Percentiles rank a stretch among this genome's conserved stretches.
These are phyloP conservation scores for Mycogone perniciosa DNA, from an alignment of 2,329 filamentous ascomycete genomes.

Conservation along the genomic window DNA sequence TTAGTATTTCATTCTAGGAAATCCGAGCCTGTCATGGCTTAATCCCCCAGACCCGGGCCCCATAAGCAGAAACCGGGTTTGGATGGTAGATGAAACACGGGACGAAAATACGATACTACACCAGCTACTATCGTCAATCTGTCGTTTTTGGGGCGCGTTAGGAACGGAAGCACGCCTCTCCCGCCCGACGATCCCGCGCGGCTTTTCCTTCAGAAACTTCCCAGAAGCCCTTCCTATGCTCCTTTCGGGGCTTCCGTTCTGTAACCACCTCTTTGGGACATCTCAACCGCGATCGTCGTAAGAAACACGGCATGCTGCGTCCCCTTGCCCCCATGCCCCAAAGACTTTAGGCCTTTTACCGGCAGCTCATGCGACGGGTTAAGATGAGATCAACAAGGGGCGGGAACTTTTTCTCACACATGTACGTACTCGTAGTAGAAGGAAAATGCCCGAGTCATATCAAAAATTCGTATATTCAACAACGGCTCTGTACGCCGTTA, in stretches of 20 bases:
- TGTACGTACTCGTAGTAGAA: not conserved
- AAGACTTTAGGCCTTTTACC: too few species aligned
- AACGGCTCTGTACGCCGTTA: slow-evolving; percentile 8
- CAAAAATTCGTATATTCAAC: slow-evolving; percentile 10
- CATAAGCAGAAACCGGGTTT: too few species aligned
- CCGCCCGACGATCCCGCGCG: slow-evolving; percentile 5
- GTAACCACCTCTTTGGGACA: slow-evolving; percentile 10
- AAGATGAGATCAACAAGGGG: slow-evolving; percentile 1
- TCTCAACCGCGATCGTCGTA: slow-evolving; percentile 6
- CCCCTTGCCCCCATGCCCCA: too few species aligned
- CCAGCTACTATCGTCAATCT: too few species aligned
- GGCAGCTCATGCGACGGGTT: too few species aligned
- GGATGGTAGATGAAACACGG: too few species aligned
- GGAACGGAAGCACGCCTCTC: slow-evolving; percentile 3
- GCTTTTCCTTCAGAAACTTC: not conserved
- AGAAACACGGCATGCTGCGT: not conserved
- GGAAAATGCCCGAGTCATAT: not conserved
- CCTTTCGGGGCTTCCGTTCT: slow-evolving; percentile 6
- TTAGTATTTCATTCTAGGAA: too few species aligned
- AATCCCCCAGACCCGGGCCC: too few species aligned
- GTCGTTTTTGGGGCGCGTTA: too few species aligned
- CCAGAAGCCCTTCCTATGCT: not conserved
- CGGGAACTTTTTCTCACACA: not conserved
- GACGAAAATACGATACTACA: too few species aligned
- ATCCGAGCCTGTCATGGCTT: too few species aligned